Percentiles rank a stretch among this genome's conserved stretches.
Conservation (phyloP, 2,329 filamentous ascomycete genomes). For the Didymella lethalis region DNA sequence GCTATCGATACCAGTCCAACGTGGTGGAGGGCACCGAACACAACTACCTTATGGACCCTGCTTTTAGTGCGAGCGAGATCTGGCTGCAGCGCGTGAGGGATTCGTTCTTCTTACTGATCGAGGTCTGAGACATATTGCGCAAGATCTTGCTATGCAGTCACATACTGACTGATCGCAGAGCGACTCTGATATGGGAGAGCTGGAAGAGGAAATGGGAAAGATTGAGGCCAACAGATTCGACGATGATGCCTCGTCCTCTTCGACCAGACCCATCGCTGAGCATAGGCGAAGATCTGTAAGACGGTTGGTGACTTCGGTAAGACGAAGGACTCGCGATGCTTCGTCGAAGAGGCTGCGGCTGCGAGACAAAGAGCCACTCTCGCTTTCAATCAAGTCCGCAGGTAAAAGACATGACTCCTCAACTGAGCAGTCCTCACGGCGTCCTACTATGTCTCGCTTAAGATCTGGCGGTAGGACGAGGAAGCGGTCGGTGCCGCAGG, state of each 20-base stretch:
- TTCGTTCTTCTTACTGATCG: constrained; percentile 20
- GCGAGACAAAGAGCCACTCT: neutral
- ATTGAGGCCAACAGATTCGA: neutral
- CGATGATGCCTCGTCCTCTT: constrained; percentile 5
- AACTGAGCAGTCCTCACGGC: neutral
- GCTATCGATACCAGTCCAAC: constrained; percentile 30
- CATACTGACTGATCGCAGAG: constrained; percentile 4
- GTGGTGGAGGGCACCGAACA: constrained; percentile 34
- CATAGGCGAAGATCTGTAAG: constrained; percentile 9
- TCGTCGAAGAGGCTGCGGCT: neutral
- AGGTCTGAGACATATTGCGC: constrained; percentile 1
- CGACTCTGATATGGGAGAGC: neutral
- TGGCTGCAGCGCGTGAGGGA: constrained; percentile 40
- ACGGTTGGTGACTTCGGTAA: constrained; percentile 5
- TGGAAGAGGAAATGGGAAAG: neutral
- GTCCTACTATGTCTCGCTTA: neutral
- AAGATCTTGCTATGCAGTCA: neutral
- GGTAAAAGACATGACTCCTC: neutral
- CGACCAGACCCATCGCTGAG: constrained; percentile 2
- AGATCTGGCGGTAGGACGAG: neutral
- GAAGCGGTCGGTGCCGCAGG: neutral
- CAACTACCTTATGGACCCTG: constrained; percentile 40
- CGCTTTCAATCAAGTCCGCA: neutral
- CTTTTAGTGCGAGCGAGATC: constrained; percentile 31
- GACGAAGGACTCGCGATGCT: neutral